These are phyloP conservation scores for Fusarium sp. DNA, from an alignment of 2,329 filamentous ascomycete genomes.

Conservation along the genomic window DNA sequence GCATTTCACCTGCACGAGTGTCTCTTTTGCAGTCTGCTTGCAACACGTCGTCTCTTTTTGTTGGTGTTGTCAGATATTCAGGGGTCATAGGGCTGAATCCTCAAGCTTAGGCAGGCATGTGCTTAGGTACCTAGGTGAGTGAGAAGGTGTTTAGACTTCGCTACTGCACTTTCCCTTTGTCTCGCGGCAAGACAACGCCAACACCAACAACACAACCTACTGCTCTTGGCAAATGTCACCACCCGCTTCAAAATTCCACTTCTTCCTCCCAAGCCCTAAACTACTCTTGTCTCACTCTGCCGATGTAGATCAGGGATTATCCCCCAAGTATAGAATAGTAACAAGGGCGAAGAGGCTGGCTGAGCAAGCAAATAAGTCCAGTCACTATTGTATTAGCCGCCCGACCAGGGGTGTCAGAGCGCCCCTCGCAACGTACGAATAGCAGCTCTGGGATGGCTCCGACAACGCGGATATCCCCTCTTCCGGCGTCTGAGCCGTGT, in stretches of 20 bases:
- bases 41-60: background rate
- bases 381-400: slow-evolving; percentile 1
- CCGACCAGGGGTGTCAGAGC: background rate
- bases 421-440: slow-evolving; percentile 7
- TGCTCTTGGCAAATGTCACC: slow-evolving; percentile 4
- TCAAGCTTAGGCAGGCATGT: background rate
- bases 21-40: background rate
- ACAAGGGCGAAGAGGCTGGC: slow-evolving; percentile 24
- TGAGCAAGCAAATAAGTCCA: slow-evolving; percentile 5
- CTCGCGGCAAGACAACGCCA: background rate
- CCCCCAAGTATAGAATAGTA: slow-evolving; percentile 4
- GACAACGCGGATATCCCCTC: slow-evolving; percentile 17
- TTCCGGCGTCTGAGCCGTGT: slow-evolving; percentile 6
- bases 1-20: background rate
- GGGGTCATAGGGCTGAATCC: slow-evolving; percentile 1
- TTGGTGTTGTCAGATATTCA: background rate
- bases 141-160: background rate
- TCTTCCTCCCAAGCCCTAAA: background rate
- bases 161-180: background rate
- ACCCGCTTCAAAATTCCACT: background rate
- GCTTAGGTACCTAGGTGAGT: background rate
- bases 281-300: background rate
- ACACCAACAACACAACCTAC: slow-evolving; percentile 6
- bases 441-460: slow-evolving; percentile 8
- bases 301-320: background rate